Conservation (phyloP, 1,139 yeast species). For the Saccharomyces hybrid region DNA sequence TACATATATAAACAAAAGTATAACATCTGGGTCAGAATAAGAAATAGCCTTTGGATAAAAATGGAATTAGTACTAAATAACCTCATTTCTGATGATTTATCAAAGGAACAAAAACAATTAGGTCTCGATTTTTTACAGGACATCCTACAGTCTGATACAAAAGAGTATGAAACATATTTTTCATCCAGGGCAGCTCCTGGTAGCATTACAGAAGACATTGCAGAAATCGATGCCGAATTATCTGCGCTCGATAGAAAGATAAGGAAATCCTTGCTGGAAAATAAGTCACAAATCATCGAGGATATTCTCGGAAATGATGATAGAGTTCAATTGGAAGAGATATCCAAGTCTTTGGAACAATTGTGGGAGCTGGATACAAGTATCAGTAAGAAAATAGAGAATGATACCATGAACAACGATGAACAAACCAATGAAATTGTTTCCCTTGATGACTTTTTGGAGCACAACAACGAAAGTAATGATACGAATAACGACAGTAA, state of each 20-base stretch:
- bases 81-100: slow-evolving; percentile 4
- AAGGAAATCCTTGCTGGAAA: slow-evolving; percentile 29
- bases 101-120: slow-evolving; percentile 9
- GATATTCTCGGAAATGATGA: slow-evolving; percentile 26
- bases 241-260: slow-evolving; percentile 34
- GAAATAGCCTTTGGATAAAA: background rate
- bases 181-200: slow-evolving; percentile 27
- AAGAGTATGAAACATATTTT: slow-evolving; percentile 24
- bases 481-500: background rate
- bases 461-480: slow-evolving; percentile 14
- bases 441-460: slow-evolving; percentile 3
- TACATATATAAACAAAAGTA: no score
- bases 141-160: slow-evolving; percentile 17
- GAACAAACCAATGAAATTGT: background rate
- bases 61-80: slow-evolving; percentile 2
- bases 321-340: slow-evolving; percentile 22
- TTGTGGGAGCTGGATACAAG: slow-evolving; percentile 31
- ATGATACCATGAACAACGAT: slow-evolving; percentile 13
- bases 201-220: slow-evolving; percentile 38
- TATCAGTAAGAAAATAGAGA: slow-evolving; percentile 8
- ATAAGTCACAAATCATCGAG: slow-evolving; percentile 32
- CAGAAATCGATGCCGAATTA: slow-evolving; percentile 40
- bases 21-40: no score
- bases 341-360: slow-evolving; percentile 30
- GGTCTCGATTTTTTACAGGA: slow-evolving; percentile 15